Base-by-base conservation (phyloP, 805 yeast genomes). In the Candida silvatica region DNA sequence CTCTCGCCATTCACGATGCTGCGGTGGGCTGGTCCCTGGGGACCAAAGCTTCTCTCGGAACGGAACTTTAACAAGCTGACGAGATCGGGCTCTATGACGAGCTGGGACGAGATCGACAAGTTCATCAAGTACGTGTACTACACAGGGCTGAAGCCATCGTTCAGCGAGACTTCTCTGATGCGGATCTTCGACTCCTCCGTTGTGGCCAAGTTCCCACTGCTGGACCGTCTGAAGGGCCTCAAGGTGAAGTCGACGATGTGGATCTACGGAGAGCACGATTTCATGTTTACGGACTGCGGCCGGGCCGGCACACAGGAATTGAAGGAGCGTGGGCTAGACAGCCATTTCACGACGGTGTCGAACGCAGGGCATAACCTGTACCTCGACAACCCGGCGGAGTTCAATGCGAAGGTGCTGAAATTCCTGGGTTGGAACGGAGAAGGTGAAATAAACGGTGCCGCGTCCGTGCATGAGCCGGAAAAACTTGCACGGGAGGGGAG, bases 301-400 rank as follows among this genome's bases (percentile, higher is more conserved):
- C 46, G 54, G 16, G 64, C 65, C 18, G 67, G 66, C 29, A 59
- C 54, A 2, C 45, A 57, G 14, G 42, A 48, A 32, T 42, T 56
- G 19, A 17, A 22, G 14, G 31, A 26, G 8, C 31, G 34, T 9
- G 35, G 38, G 6, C n/a, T 25, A 6, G 40, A 54, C 22, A 64
- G 72, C 1, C 23, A 41, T 9, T 69, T 56, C 37, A 54, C 47
- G 14, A 45, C 63, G 2, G 64, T 83, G 6, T 64, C 68, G 4
- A 64, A 74, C 39, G 68, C 84, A 1, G 94, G 94, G 1, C 94
- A 83, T 56, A 90, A 83, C 49, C 45, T 83, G 20, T 83, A 80
- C 49, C 59, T 82, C 41, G 94, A 83, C 48, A 81, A 83, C 46
- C 56, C 60, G 25, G 37, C 43, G 3, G 68, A 55, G 23, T 83